Evolutionary conservation across 176 grass and related monocot genomes (phyloP).

Genomic region (Musa acuminata): DNA sequence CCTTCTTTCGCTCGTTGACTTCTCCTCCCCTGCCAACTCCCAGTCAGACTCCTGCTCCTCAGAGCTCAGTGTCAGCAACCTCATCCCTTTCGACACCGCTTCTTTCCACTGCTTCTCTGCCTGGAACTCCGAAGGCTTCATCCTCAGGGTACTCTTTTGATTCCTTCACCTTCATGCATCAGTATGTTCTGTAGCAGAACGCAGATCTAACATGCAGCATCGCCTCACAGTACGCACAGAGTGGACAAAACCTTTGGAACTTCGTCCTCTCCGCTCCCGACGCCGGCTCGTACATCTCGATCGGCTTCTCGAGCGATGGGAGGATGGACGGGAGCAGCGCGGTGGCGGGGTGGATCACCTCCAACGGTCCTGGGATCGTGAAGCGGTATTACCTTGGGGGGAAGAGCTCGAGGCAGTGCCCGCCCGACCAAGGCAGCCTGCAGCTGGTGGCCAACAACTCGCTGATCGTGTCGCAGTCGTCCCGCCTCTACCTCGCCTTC

Average conservation of each 20-base stretch:
- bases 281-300: constrained; percentile 37
- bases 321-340: constrained; percentile 54
- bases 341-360: constrained; percentile 42
- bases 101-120: constrained; percentile 48
- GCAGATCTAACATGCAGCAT: not conserved
- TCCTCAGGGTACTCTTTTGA: constrained; percentile 34
- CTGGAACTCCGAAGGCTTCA: constrained; percentile 43
- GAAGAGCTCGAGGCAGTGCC: constrained; percentile 30
- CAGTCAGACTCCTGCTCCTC: constrained; percentile 39
- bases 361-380: constrained; percentile 24
- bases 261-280: constrained; percentile 68
- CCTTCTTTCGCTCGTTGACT: not conserved
- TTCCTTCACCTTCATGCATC: not conserved
- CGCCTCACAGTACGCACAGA: constrained; percentile 34
- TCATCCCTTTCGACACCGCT: constrained; percentile 51
- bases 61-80: constrained; percentile 24
- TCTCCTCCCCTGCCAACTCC: constrained; percentile 1
- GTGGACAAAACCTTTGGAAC: constrained; percentile 36
- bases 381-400: constrained; percentile 59
- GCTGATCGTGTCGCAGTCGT: constrained; percentile 30
- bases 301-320: constrained; percentile 55
- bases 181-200: not conserved
- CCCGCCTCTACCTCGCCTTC: constrained; percentile 58
- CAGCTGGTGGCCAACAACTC: constrained; percentile 31
- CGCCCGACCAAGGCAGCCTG: constrained; percentile 49